These are phyloP conservation scores for Neofusicoccum sp. DNA, from an alignment of 2,329 filamentous ascomycete genomes.

Conservation along the genomic window DNA sequence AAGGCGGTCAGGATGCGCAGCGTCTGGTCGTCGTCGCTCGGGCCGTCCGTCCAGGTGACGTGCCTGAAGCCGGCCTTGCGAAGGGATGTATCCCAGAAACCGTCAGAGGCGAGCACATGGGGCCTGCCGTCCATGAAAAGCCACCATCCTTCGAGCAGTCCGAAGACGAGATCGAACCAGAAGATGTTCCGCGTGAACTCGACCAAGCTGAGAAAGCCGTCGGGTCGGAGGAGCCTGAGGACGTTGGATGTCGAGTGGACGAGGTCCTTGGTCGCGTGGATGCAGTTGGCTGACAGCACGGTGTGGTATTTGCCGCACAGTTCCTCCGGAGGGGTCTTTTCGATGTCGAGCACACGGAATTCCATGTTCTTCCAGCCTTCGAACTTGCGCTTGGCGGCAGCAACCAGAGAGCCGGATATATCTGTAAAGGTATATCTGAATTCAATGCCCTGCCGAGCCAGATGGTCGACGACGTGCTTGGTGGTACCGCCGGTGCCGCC, in stretches of 20 bases:
- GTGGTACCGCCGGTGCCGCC: slow-evolving; percentile 28
- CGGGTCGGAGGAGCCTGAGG: slow-evolving; percentile 29
- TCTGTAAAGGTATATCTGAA: slow-evolving; percentile 47
- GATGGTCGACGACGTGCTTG: slow-evolving; percentile 29
- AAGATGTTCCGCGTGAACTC: slow-evolving; percentile 35
- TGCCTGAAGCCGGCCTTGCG: slow-evolving; percentile 27
- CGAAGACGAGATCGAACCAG: slow-evolving; percentile 42
- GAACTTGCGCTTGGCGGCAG: slow-evolving; percentile 33
- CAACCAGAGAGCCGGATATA: slow-evolving; percentile 39
- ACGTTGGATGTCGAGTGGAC: slow-evolving; percentile 26
- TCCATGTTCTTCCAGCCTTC: slow-evolving; percentile 36
- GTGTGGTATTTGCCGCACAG: slow-evolving; percentile 28
- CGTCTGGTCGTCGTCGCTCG: no score
- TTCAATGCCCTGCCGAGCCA: slow-evolving; percentile 31
- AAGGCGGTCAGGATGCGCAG: no score
- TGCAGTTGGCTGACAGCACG: slow-evolving; percentile 35
- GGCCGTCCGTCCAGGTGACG: slow-evolving; percentile 30
- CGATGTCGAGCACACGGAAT: slow-evolving; percentile 38
- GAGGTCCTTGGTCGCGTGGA: slow-evolving; percentile 37
- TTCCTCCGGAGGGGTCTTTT: slow-evolving; percentile 30
- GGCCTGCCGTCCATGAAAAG: slow-evolving; percentile 37
- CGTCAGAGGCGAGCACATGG: slow-evolving; percentile 27
- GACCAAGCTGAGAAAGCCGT: slow-evolving; percentile 34
- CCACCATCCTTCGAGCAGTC: slow-evolving; percentile 47
- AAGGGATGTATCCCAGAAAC: slow-evolving; percentile 29